Evolutionary conservation across 2,329 filamentous ascomycete species (phyloP), one percentile per base, ranked within the genome.

Genomic region (Daldinia sp.): DNA sequence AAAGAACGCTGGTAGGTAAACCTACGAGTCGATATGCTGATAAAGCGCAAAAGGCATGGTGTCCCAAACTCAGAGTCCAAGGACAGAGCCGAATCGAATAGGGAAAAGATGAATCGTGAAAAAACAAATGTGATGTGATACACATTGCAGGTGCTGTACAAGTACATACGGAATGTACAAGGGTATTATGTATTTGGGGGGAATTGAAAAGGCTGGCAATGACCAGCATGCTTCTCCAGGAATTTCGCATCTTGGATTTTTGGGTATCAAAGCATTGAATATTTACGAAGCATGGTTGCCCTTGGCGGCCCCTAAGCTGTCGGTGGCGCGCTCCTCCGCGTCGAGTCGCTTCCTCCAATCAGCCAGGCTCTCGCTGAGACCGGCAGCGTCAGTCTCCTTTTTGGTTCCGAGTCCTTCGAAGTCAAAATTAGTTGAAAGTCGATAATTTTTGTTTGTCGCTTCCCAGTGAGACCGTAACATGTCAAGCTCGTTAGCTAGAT

Each of bases 361-460:
- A 9, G 90, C 88, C 41, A 95, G 78, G 70, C 87, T 92, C 74
- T 90, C 89, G 71, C 86, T 92, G 11, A 81, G 71, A 4, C 79
- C 78, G 8, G 70, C 76, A 29, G 73, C 74, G 6, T 84, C 81
- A 35, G 83, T 81, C 17, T 80, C 77, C 51, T 80, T 80, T 67
- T 81, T 82, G 2, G 63, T 67, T 5, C 70, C 63, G 19, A 58
- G 71, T 4, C 71, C 81, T 58, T 97, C 94, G 71, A 96, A 94
- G 74, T 97, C 94, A 71, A 96, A 96, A 52, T 91, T 88, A 73
- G 90, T 94, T 77, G 92, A 96, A 43, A 97, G 81, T 21, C 95
- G 90, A 77, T 98, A 97, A 72, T 92, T 96, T 78, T 96, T 95
- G 80, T 94, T 97, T 10, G 93, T 97, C 35, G 90, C 92, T 79